Evolutionary conservation across 768 basidiomycete genomes (phyloP).

Genomic region (Suillus weaverae): DNA sequence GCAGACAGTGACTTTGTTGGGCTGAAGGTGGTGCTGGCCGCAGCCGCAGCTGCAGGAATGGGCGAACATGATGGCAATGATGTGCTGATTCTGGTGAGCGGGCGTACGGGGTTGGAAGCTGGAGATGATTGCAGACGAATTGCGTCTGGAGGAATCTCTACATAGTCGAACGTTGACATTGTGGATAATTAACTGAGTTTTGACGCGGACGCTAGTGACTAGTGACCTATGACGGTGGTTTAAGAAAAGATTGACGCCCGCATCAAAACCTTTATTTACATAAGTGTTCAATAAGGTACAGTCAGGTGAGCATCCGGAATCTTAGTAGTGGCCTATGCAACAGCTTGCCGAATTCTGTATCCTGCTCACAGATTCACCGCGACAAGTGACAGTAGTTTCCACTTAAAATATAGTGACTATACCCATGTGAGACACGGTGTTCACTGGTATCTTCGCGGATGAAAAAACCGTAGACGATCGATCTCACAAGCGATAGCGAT

Average conservation of each 20-base stretch:
- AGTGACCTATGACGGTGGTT: neutral
- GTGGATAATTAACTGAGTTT: neutral
- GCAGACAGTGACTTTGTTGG: constrained; percentile 35
- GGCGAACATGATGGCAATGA: constrained; percentile 36
- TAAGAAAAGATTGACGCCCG: neutral
- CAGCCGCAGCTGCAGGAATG: constrained; percentile 20
- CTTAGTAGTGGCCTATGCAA: too few relatives aligned
- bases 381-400: neutral
- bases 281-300: neutral
- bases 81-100: constrained; percentile 43
- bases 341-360: too few relatives aligned
- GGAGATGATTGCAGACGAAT: constrained; percentile 32
- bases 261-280: neutral
- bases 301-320: too few relatives aligned
- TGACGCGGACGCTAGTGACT: neutral
- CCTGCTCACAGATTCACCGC: too few relatives aligned
- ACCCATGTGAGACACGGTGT: neutral
- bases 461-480: neutral
- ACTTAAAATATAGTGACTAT: neutral
- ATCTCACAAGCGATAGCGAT: neutral
- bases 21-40: constrained; percentile 24
- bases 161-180: constrained; percentile 40
- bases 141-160: constrained; percentile 42
- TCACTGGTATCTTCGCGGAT: neutral
- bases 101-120: constrained; percentile 22